Conservation (phyloP, 306 rosid species). For the Vigna hirtella region DNA sequence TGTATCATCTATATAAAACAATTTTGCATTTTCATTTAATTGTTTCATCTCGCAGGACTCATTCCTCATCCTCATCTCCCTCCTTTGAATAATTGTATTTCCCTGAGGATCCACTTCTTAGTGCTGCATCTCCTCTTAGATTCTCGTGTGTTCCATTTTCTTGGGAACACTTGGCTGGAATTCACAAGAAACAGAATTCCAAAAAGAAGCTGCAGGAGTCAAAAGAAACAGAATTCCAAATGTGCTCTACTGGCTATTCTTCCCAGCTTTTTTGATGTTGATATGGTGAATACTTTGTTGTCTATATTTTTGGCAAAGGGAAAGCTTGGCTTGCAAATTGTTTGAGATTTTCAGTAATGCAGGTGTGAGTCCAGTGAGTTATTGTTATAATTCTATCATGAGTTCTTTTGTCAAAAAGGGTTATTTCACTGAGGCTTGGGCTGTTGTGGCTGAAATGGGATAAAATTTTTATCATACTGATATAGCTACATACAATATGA, state of each 20-base stretch:
- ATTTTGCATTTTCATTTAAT: too few relatives aligned
- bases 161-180: slow-evolving; percentile 93
- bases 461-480: slow-evolving; percentile 79
- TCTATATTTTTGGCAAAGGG: slow-evolving; percentile 90
- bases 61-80: slow-evolving; percentile 63
- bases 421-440: slow-evolving; percentile 80
- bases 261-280: slow-evolving; percentile 65
- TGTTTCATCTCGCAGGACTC: slow-evolving; percentile 52
- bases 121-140: slow-evolving; percentile 58
- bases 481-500: slow-evolving; percentile 87
- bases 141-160: slow-evolving; percentile 93
- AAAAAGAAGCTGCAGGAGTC: slow-evolving; percentile 47
- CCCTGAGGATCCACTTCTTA: slow-evolving; percentile 53
- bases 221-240: slow-evolving; percentile 8
- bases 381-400: slow-evolving; percentile 85
- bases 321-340: slow-evolving; percentile 82
- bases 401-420: slow-evolving; percentile 95
- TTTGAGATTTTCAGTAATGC: slow-evolving; percentile 84
- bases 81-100: slow-evolving; percentile 54
- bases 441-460: slow-evolving; percentile 73
- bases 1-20: too few relatives aligned
- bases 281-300: slow-evolving; percentile 89
- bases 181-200: slow-evolving; percentile 75
- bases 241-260: slow-evolving; percentile 45
- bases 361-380: slow-evolving; percentile 76